Conservation (phyloP, 2,329 filamentous ascomycete species). For the Fusarium guadeloupense region DNA sequence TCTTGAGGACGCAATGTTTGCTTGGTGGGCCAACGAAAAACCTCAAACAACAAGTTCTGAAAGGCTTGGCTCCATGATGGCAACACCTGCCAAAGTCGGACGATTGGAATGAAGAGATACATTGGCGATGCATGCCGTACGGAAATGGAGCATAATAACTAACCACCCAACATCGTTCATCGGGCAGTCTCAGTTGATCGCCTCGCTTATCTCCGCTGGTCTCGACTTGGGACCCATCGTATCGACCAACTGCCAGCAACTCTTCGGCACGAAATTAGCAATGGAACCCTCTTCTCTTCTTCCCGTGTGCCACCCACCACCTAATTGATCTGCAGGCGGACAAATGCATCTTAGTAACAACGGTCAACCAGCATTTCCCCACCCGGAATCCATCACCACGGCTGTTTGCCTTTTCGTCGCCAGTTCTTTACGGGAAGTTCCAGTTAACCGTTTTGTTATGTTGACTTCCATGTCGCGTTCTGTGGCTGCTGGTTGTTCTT, state of each 20-base stretch:
- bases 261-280: slow-evolving; percentile 30
- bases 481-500: slow-evolving; percentile 3
- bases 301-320: slow-evolving; percentile 40
- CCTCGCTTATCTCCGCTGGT: slow-evolving; percentile 33
- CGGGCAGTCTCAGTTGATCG: slow-evolving; percentile 26
- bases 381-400: slow-evolving; percentile 31
- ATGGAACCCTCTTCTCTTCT: slow-evolving; percentile 28
- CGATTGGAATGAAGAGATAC: neutral
- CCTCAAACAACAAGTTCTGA: neutral
- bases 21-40: slow-evolving; percentile 5
- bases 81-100: neutral
- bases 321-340: slow-evolving; percentile 38
- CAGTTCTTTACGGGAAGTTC: slow-evolving; percentile 4
- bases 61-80: slow-evolving; percentile 10
- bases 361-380: slow-evolving; percentile 35
- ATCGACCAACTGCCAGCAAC: slow-evolving; percentile 22
- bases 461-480: slow-evolving; percentile 14
- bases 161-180: slow-evolving; percentile 2
- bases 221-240: slow-evolving; percentile 2
- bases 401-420: slow-evolving; percentile 20
- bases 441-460: neutral
- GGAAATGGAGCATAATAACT: neutral
- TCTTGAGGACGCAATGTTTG: slow-evolving; percentile 7
- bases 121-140: neutral
- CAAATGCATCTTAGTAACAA: slow-evolving; percentile 37